These are phyloP conservation scores for Pseudogymnoascus verrucosus DNA, from an alignment of 2,329 filamentous ascomycete species.

Conservation along the genomic window DNA sequence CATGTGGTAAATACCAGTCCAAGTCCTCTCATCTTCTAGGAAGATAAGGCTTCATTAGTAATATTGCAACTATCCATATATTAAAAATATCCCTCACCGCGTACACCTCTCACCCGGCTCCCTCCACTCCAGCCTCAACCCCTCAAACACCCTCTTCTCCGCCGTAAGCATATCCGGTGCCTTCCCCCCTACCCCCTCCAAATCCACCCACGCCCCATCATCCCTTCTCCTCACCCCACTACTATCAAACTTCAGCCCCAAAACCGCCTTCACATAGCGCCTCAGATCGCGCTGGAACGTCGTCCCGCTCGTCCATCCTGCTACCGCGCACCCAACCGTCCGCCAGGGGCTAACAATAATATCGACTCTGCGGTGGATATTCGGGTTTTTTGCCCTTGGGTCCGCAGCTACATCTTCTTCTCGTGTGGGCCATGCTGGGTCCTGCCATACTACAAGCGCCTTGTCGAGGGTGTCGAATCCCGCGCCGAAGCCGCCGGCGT, in stretches of 20 bases:
- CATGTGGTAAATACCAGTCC: not conserved
- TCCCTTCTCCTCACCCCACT: conserved; percentile 67
- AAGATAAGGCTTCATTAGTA: not conserved
- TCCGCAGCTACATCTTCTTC: conserved; percentile 24
- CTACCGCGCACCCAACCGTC: conserved; percentile 77
- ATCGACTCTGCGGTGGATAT: conserved; percentile 77
- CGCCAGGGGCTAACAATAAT: conserved; percentile 88
- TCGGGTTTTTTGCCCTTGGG: conserved; percentile 49
- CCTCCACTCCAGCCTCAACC: conserved; percentile 61
- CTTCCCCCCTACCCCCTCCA: conserved; percentile 47
- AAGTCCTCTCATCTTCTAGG: not conserved
- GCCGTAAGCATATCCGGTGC: conserved; percentile 59
- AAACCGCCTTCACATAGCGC: conserved; percentile 65
- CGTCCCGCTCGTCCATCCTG: conserved; percentile 82
- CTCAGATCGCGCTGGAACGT: conserved; percentile 86
- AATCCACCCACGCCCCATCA: conserved; percentile 62
- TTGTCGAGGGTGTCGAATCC: conserved; percentile 90
- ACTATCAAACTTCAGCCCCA: conserved; percentile 79
- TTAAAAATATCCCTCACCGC: not conserved
- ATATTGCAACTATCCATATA: not conserved
- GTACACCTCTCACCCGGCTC: conserved; percentile 54
- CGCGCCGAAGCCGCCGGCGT: conserved; percentile 33
- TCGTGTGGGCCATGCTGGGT: conserved; percentile 43
- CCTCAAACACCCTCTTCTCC: conserved; percentile 73
- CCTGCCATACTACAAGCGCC: conserved; percentile 85